phyloP scores from a whole-genome alignment of 306 rosid species.

The Aeschynomene evenia region DNA sequence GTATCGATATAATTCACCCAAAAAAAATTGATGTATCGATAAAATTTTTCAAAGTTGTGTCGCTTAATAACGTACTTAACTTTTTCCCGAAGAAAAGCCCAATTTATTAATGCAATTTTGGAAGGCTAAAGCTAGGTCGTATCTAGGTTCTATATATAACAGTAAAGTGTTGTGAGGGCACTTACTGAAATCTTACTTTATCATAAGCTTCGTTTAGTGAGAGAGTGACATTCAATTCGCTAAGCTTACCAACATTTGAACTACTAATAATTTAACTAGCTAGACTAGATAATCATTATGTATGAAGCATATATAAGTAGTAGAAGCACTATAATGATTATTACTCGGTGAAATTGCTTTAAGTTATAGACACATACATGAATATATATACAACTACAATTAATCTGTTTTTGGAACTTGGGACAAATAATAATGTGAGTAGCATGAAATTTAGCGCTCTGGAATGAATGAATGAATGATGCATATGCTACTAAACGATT shows the following conservation, averaged over 20 bases:
- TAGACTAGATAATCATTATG: too few relatives aligned
- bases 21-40: neutral
- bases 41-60: neutral
- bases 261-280: too few relatives aligned
- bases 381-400: too few relatives aligned
- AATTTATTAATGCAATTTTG: neutral
- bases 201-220: neutral
- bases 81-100: neutral
- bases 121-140: neutral
- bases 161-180: neutral
- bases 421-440: slow-evolving; percentile 24
- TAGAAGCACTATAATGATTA: too few relatives aligned
- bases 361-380: neutral
- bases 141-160: neutral
- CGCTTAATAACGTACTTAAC: neutral
- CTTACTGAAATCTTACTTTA: neutral
- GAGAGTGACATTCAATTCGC: neutral
- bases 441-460: slow-evolving; percentile 6
- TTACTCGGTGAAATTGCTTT: neutral
- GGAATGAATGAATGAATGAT: neutral
- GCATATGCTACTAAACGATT: neutral
- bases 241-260: neutral
- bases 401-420: neutral
- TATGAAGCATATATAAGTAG: too few relatives aligned
- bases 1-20: neutral